Percentiles rank a stretch among this genome's conserved stretches.
These are phyloP conservation scores for Triticum aestivum DNA, from an alignment of 176 grass and related monocot genomes.

Conservation along the genomic window DNA sequence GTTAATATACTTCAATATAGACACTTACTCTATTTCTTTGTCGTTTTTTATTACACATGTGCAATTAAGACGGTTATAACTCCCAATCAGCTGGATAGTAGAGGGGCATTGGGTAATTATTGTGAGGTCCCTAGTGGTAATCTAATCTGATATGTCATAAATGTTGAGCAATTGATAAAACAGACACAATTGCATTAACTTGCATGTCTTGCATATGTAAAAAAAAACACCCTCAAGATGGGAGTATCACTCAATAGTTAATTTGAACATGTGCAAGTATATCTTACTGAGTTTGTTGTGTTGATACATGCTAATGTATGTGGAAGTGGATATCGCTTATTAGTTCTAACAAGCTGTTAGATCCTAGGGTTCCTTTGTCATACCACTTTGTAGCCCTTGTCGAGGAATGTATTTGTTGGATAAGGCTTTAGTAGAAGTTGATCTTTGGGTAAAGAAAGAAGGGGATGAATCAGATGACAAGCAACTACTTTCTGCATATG, in stretches of 20 bases:
- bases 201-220: not conserved
- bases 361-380: constrained; percentile 14
- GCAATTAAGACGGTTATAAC: not conserved
- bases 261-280: not conserved
- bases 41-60: not conserved
- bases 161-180: not conserved
- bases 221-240: not conserved
- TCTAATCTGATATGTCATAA: not conserved
- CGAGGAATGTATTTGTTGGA: constrained; percentile 30
- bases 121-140: not conserved
- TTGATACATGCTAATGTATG: not conserved
- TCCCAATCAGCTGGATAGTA: not conserved
- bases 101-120: not conserved
- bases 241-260: not conserved
- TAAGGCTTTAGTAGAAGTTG: constrained; percentile 35
- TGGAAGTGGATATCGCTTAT: constrained; percentile 7
- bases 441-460: constrained; percentile 33
- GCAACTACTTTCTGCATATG: constrained; percentile 1
- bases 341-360: constrained; percentile 1
- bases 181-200: not conserved
- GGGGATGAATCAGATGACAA: constrained; percentile 22
- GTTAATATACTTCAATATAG: not conserved
- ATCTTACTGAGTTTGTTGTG: not conserved
- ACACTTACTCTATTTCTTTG: not conserved
- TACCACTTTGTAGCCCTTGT: constrained; percentile 36